A percentile compares a stretch with the other conserved stretches of the same genome.
These are phyloP conservation scores for Penicillium nordicum DNA, from an alignment of 2,329 filamentous ascomycete species.

Conservation along the genomic window DNA sequence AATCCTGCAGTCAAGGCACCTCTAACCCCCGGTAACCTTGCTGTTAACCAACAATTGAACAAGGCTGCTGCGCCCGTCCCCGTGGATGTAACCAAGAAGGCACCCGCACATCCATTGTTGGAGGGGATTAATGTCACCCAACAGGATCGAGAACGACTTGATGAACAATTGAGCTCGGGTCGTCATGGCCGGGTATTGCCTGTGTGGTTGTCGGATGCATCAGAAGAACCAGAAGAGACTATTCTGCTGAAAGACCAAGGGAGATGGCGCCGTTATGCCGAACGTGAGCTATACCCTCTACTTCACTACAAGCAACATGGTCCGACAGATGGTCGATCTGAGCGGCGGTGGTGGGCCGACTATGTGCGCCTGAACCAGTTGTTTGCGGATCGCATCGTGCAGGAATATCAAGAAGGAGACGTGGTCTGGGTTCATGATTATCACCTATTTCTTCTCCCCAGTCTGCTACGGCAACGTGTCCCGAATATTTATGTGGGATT, in stretches of 20 bases:
- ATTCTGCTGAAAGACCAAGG: slow-evolving; percentile 75
- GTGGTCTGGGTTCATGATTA: slow-evolving; percentile 93
- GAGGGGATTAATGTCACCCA: slow-evolving; percentile 70
- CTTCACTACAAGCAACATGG: slow-evolving; percentile 97
- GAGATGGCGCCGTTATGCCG: slow-evolving; percentile 85
- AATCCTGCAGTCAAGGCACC: slow-evolving; percentile 26
- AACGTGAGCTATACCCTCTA: slow-evolving; percentile 85
- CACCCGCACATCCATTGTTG: slow-evolving; percentile 55
- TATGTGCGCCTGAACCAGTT: slow-evolving; percentile 91
- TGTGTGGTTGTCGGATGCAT: slow-evolving; percentile 82
- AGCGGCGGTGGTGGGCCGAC: slow-evolving; percentile 83
- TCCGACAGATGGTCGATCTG: slow-evolving; percentile 76
- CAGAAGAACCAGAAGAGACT: slow-evolving; percentile 64
- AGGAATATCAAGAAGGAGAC: slow-evolving; percentile 88
- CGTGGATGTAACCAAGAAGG: slow-evolving; percentile 59
- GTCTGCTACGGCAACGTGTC: slow-evolving; percentile 77
- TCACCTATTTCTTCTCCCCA: slow-evolving; percentile 84
- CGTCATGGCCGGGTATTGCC: slow-evolving; percentile 76
- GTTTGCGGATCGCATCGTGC: slow-evolving; percentile 84
- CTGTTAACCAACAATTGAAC: slow-evolving; percentile 52
- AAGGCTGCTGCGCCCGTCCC: slow-evolving; percentile 77
- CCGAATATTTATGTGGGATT: slow-evolving; percentile 92
- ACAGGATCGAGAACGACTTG: slow-evolving; percentile 68
- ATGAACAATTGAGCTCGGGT: slow-evolving; percentile 68
- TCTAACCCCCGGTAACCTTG: slow-evolving; percentile 31